These are phyloP conservation scores for Phytophthora fragariae DNA, from an alignment of 352 stramenopile species.

Conservation along the genomic window DNA sequence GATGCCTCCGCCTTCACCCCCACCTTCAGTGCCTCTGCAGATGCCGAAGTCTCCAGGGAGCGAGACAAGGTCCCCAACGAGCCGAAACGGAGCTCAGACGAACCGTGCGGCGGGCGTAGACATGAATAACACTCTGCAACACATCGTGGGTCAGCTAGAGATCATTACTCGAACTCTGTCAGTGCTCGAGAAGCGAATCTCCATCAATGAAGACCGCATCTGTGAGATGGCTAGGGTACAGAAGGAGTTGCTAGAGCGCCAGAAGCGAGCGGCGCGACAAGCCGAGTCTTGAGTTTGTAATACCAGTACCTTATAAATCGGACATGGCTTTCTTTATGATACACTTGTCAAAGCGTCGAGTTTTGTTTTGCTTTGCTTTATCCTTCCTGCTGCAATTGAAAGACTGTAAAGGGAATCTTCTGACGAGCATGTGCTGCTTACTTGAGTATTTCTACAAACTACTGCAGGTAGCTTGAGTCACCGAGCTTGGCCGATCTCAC, in stretches of 20 bases:
- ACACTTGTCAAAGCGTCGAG: too few relatives aligned
- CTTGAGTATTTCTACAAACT: too few relatives aligned
- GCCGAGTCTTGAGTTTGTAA: slow-evolving; percentile 18
- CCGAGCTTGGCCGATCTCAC: too few relatives aligned
- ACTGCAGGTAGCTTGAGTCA: too few relatives aligned
- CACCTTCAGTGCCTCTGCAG: slow-evolving; percentile 12
- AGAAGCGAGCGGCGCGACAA: slow-evolving; percentile 35
- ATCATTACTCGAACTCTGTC: slow-evolving; percentile 89
- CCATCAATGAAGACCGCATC: slow-evolving; percentile 85
- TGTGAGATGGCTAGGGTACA: slow-evolving; percentile 68
- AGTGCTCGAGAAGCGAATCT: slow-evolving; percentile 87
- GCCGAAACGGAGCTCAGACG: slow-evolving; percentile 14
- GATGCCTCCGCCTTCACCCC: slow-evolving; percentile 14
- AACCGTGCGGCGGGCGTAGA: slow-evolving; percentile 13
- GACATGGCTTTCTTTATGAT: too few relatives aligned
- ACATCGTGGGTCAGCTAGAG: slow-evolving; percentile 91
- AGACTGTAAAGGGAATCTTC: too few relatives aligned
- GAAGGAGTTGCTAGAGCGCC: slow-evolving; percentile 62
- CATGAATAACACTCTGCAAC: slow-evolving; percentile 76
- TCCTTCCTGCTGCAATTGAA: too few relatives aligned
- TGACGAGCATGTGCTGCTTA: too few relatives aligned
- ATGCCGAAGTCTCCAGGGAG: slow-evolving; percentile 22
- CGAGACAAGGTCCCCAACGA: slow-evolving; percentile 23
- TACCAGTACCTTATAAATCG: too few relatives aligned
- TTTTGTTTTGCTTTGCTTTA: too few relatives aligned